phyloP scores from a whole-genome alignment of 2,329 filamentous ascomycete genomes.

The Penicillium sp. region DNA sequence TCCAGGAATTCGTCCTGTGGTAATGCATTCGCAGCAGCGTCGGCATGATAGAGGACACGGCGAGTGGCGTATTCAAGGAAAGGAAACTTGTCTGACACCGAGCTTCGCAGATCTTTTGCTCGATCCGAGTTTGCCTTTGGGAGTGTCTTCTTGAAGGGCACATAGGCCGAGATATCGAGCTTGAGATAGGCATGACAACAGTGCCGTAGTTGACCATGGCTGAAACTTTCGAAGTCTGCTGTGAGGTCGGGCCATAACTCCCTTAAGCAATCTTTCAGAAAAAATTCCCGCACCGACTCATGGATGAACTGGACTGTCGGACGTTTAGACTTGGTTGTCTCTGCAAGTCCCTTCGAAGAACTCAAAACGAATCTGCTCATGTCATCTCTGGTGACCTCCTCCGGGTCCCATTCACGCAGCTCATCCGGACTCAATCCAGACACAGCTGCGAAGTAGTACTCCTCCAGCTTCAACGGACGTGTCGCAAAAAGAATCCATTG shows the following conservation, averaged over 20 bases:
- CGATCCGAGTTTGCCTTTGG: too few relatives aligned
- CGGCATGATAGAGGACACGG: too few relatives aligned
- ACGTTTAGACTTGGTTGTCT: slow-evolving; percentile 25
- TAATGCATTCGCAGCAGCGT: too few relatives aligned
- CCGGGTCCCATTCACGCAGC: too few relatives aligned
- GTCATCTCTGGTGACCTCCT: background rate
- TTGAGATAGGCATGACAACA: too few relatives aligned
- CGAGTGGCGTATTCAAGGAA: too few relatives aligned
- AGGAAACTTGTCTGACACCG: too few relatives aligned
- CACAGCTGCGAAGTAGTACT: slow-evolving; percentile 33
- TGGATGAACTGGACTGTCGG: slow-evolving; percentile 39
- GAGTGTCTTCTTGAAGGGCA: too few relatives aligned
- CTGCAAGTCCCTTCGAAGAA: slow-evolving; percentile 36
- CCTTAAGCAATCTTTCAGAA: slow-evolving; percentile 32
- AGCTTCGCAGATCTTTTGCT: too few relatives aligned
- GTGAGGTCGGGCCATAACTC: slow-evolving; percentile 34
- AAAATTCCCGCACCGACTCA: slow-evolving; percentile 38
- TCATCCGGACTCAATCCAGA: slow-evolving; percentile 13
- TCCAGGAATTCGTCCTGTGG: too few relatives aligned
- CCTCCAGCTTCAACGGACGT: slow-evolving; percentile 28
- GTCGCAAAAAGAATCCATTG: slow-evolving; percentile 57
- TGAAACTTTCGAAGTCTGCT: slow-evolving; percentile 22
- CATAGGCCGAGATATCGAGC: too few relatives aligned
- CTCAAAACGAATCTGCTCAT: slow-evolving; percentile 17
- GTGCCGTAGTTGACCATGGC: slow-evolving; percentile 33